Evolutionary conservation across 1,284 basidiomycete species (phyloP), one percentile per base, ranked within the genome.

Genomic region (Marasmius tenuissimus): DNA sequence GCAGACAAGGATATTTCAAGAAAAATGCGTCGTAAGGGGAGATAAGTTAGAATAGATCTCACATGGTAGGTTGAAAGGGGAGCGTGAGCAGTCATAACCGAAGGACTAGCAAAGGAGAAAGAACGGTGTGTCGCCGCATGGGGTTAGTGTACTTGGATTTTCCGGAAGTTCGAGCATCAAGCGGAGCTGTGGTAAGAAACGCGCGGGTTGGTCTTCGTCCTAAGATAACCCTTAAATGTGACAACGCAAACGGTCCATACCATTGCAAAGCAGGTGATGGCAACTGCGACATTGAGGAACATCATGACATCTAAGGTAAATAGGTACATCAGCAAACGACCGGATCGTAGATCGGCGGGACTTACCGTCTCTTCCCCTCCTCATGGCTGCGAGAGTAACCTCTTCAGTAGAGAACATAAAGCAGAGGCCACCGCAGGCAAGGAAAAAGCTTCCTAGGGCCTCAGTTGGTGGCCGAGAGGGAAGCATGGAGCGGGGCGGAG

Each of bases 401-500:
- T 97, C 95, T 75, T 98, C 96, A 38, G 91, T 91, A 47, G 91
- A 94, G 59, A 96, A 86, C 78, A 97, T 95, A 77, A 98, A 98
- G 57, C 91, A 85, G 60, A 98, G 76, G 3, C 97, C 96, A 57
- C 97, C 96, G 52, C 88, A 89, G 14, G 94, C 85, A 57, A 96
- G 82, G 76, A 92, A 92, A 76, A 98, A 94, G 57, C 92, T 85
- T 5, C 89, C 93, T 51, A 98, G 75, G 1, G 93, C 91, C 78
- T 98, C 96, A 0, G 96, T 97, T 0, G 96, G 96, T 0, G 96
- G 96, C 6, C 96, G 87, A n/a, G 92, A 93, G 1, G 97, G 96
- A 10, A 95, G 81, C 20, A 91, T 82, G 1, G 91, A 93, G 12
- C 81, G 80, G 12, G 89, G 88, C 16, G 91, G 89, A 37, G 86